Base-by-base conservation (phyloP, 371 early-diverging fungal genomes). In the Parasitella parasitica region DNA sequence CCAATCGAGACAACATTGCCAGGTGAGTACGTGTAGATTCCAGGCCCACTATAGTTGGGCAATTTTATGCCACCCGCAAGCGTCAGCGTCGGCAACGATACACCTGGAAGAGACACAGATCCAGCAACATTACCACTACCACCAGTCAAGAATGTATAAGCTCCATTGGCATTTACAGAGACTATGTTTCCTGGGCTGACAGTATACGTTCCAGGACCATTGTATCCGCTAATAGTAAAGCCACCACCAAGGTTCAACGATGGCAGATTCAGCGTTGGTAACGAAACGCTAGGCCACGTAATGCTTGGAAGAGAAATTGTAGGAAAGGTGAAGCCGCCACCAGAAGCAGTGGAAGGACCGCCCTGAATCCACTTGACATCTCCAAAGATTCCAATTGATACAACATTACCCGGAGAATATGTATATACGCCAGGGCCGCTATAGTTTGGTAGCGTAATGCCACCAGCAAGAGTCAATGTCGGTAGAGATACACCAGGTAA, bases 1-100 rank as follows among this genome's bases (percentile, higher is more conserved):
- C 13, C 38, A 36, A 61, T 27, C 9, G 50, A 62, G 9, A 30
- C 12, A 36, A 41, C 30, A 32, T 53, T 52, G 18, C 60, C 60
- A 41, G 52, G 52, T 15, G 53, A 20, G 8, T n/a, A 9, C 2
- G 41, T 60, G 7, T 60, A 60, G 0, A 39, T 20, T 15, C 60
- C 60, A 39, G 63, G 63, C 18, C 62, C 62, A 9, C 15, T 30
- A 16, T 48, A 62, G 1, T n/a, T 36, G 3, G 61, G 24, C 3
- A 26, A 39, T 15, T 39, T 13, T 26, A 18, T 34, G 12, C 48
- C 39, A 20, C 35, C 32, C 13, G 28, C 20, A 32, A 30, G 13
- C 2, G 35, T 24, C 8, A 26, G 9, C 4, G 35, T 54, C 13
- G 37, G 37, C 3, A 36, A 11, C 6, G 56, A 54, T 1, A 27